phyloP scores from a whole-genome alignment of 441 rosid genomes.

The Hura crepitans region DNA sequence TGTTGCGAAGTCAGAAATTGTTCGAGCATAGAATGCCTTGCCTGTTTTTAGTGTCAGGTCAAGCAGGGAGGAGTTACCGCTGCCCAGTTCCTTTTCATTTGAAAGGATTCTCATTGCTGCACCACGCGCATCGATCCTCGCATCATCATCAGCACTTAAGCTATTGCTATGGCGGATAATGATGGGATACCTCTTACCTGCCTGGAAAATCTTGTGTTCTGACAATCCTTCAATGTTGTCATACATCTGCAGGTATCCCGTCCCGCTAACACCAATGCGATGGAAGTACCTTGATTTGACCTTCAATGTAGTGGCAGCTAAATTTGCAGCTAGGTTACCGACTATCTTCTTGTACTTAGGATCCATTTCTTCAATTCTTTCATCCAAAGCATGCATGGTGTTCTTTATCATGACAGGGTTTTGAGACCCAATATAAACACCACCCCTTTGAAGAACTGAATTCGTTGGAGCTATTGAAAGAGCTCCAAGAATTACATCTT shows the following conservation, averaged over 20 bases:
- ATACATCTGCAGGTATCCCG: conserved; percentile 46
- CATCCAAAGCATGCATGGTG: conserved; percentile 60
- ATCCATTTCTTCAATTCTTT: conserved; percentile 75
- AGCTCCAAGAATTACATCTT: conserved; percentile 59
- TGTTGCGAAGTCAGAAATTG: conserved; percentile 59
- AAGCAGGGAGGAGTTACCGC: conserved; percentile 33
- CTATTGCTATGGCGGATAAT: conserved; percentile 65
- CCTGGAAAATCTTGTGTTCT: conserved; percentile 44
- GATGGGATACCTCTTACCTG: conserved; percentile 48
- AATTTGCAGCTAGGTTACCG: conserved; percentile 54
- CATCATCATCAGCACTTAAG: conserved; percentile 70
- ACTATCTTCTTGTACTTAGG: conserved; percentile 56
- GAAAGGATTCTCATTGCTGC: conserved; percentile 55
- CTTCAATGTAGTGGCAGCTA: conserved; percentile 60
- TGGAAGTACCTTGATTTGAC: conserved; percentile 67
- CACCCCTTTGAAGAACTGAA: conserved; percentile 52
- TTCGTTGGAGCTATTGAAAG: conserved; percentile 60
- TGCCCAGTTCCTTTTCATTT: conserved; percentile 23
- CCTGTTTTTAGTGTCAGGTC: conserved; percentile 71
- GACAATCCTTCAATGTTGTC: conserved; percentile 46
- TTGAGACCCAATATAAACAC: conserved; percentile 60
- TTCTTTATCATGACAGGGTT: conserved; percentile 59
- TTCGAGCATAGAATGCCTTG: conserved; percentile 65
- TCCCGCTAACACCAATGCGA: conserved; percentile 58
- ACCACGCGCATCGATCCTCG: conserved; percentile 64